A percentile compares a stretch with the other conserved stretches of the same genome.
phyloP scores from a whole-genome alignment of 495 filamentous ascomycete genomes.

The Schizothecium vesticola region DNA sequence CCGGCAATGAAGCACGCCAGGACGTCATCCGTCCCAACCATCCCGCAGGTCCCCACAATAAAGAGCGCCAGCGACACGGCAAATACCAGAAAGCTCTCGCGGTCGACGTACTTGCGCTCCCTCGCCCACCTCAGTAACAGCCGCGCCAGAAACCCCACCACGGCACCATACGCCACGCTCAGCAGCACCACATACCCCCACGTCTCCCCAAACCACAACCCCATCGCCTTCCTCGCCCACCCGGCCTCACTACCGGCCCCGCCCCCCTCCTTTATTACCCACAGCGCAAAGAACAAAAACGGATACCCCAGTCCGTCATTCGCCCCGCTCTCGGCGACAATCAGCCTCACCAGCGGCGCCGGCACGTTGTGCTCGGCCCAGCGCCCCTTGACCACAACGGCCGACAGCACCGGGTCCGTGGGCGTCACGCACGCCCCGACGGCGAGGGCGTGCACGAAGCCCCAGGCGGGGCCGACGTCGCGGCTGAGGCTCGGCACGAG shows the following conservation, averaged over 20 bases:
- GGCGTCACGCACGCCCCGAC: conserved; percentile 83
- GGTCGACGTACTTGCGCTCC: conserved; percentile 74
- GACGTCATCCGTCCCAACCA: conserved; percentile 89
- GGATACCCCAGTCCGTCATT: conserved; percentile 95
- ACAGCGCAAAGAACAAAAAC: conserved; percentile 80
- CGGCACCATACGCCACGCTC: conserved; percentile 69
- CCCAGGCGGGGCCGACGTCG: not conserved
- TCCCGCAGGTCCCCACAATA: conserved; percentile 77
- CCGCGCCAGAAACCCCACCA: conserved; percentile 75
- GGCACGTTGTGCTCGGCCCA: conserved; percentile 90
- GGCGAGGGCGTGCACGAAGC: conserved; percentile 71
- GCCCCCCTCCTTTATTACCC: conserved; percentile 66
- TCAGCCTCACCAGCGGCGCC: conserved; percentile 73
- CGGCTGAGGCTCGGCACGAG: conserved; percentile 59
- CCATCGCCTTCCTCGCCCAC: conserved; percentile 66
- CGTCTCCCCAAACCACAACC: conserved; percentile 80
- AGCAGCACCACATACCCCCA: conserved; percentile 79
- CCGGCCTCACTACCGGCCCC: conserved; percentile 46
- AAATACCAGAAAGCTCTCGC: conserved; percentile 84
- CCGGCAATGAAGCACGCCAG: conserved; percentile 92
- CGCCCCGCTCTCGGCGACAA: conserved; percentile 84
- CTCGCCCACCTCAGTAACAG: conserved; percentile 80
- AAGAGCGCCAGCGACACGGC: conserved; percentile 56
- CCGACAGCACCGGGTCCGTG: conserved; percentile 85
- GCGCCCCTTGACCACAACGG: conserved; percentile 88